These are phyloP conservation scores for Adansonia madagascariensis DNA, from an alignment of 441 rosid species.

Conservation along the genomic window DNA sequence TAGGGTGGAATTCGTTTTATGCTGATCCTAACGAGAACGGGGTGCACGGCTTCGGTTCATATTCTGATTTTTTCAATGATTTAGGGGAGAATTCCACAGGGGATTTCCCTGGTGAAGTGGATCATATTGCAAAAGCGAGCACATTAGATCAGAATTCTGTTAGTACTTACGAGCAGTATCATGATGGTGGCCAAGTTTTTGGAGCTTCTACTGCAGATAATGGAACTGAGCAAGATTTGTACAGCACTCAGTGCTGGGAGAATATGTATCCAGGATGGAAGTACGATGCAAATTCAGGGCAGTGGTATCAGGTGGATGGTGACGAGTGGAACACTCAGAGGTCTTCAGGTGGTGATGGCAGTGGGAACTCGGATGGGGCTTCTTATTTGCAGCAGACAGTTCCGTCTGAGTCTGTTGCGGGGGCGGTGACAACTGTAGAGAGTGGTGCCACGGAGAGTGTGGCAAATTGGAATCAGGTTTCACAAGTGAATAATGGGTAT, in stretches of 20 bases:
- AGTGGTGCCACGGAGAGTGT: constrained; percentile 57
- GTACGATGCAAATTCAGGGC: constrained; percentile 69
- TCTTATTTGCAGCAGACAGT: constrained; percentile 63
- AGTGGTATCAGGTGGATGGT: constrained; percentile 80
- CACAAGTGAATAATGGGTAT: constrained; percentile 67
- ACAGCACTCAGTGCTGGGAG: constrained; percentile 73
- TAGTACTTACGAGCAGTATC: constrained; percentile 34
- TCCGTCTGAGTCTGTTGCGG: constrained; percentile 46
- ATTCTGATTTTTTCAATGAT: constrained; percentile 73
- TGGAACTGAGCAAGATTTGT: constrained; percentile 53
- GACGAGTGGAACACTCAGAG: constrained; percentile 41
- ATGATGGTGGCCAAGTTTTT: constrained; percentile 38
- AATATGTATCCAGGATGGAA: constrained; percentile 94
- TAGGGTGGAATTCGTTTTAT: constrained; percentile 87
- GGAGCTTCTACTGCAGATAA: constrained; percentile 40
- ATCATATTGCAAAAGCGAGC: constrained; percentile 30
- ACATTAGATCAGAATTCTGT: constrained; percentile 40
- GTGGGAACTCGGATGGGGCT: constrained; percentile 43
- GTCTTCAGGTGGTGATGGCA: constrained; percentile 45
- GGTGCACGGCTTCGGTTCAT: constrained; percentile 54
- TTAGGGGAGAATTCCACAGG: constrained; percentile 51
- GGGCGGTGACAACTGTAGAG: constrained; percentile 39
- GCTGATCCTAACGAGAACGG: constrained; percentile 58
- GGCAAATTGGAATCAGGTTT: constrained; percentile 69
- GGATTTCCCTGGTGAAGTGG: constrained; percentile 33